phyloP scores from a whole-genome alignment of 2,329 filamentous ascomycete genomes.

The Dactylellina cionopaga region DNA sequence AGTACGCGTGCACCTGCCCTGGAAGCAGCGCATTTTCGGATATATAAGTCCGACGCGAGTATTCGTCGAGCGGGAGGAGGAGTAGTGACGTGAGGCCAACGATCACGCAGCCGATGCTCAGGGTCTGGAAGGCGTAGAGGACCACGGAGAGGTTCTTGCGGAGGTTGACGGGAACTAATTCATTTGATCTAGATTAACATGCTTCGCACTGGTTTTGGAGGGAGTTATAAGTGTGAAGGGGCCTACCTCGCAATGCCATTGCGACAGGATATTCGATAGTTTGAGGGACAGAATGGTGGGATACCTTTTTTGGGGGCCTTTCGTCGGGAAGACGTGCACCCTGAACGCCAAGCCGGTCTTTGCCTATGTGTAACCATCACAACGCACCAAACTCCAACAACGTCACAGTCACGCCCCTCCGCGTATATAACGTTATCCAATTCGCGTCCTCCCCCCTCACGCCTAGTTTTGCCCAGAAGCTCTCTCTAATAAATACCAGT shows the following conservation, averaged over 20 bases:
- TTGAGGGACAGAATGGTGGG: neutral
- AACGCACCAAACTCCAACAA: conserved; percentile 34
- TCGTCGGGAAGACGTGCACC: conserved; percentile 34
- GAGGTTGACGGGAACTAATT: conserved; percentile 51
- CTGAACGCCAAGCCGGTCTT: conserved; percentile 32
- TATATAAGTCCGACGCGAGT: conserved; percentile 92
- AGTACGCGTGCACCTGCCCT: conserved; percentile 97
- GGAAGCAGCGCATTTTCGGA: conserved; percentile 96
- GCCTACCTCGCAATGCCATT: conserved; percentile 49
- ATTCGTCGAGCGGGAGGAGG: conserved; percentile 86
- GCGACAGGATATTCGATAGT: conserved; percentile 13
- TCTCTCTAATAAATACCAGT: conserved; percentile 7
- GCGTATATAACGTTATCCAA: conserved; percentile 42
- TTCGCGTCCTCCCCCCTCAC: neutral
- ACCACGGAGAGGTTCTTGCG: conserved; percentile 52
- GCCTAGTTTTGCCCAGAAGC: no score
- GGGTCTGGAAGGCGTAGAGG: conserved; percentile 48
- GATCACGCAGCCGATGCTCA: conserved; percentile 62
- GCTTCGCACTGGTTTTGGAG: neutral
- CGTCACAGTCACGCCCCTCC: conserved; percentile 11
- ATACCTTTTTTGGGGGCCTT: neutral
- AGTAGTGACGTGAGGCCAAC: conserved; percentile 90
- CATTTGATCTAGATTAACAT: neutral
- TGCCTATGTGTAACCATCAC: conserved; percentile 48
- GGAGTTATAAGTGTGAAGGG: neutral